These are phyloP conservation scores for Xylariaceae sp. DNA, from an alignment of 2,329 filamentous ascomycete species.

Conservation along the genomic window DNA sequence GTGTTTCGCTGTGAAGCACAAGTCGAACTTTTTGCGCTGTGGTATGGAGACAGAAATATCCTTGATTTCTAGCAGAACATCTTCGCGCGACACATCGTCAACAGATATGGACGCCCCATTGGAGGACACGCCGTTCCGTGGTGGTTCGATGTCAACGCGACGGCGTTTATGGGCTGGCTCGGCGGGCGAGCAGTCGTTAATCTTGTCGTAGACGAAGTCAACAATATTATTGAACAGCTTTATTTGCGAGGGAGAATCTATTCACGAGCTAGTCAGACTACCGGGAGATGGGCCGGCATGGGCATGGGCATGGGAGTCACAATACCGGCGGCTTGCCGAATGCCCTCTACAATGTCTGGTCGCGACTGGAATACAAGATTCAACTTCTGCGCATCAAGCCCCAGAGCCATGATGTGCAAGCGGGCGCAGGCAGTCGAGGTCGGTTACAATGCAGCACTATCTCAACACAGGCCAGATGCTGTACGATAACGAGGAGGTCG, in stretches of 20 bases:
- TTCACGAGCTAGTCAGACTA: slow-evolving; percentile 7
- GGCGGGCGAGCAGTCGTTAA: slow-evolving; percentile 28
- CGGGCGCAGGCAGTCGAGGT: too few species aligned
- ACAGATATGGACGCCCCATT: slow-evolving; percentile 25
- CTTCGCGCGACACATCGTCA: slow-evolving; percentile 46
- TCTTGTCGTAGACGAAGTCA: slow-evolving; percentile 46
- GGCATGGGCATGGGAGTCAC: slow-evolving; percentile 10
- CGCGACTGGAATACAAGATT: slow-evolving; percentile 52
- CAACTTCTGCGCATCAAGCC: slow-evolving; percentile 50
- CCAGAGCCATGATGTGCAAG: slow-evolving; percentile 36
- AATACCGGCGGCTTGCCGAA: slow-evolving; percentile 52
- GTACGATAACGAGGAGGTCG: too few species aligned
- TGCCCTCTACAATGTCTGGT: slow-evolving; percentile 54
- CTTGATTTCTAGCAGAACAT: slow-evolving; percentile 58
- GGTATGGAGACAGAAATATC: slow-evolving; percentile 67
- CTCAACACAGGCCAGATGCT: too few species aligned
- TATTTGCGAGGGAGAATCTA: slow-evolving; percentile 51
- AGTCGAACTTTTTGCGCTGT: slow-evolving; percentile 65
- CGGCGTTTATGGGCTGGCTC: slow-evolving; percentile 53
- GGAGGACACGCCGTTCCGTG: slow-evolving; percentile 24
- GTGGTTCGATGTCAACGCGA: slow-evolving; percentile 45
- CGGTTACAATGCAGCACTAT: too few species aligned
- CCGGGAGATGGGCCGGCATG: not conserved
- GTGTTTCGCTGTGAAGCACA: slow-evolving; percentile 60
- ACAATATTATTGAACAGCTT: slow-evolving; percentile 57